Percentiles rank a stretch among this genome's conserved stretches.
Conservation (phyloP, 805 yeast species). For the Schwanniomyces vanrijiae region DNA sequence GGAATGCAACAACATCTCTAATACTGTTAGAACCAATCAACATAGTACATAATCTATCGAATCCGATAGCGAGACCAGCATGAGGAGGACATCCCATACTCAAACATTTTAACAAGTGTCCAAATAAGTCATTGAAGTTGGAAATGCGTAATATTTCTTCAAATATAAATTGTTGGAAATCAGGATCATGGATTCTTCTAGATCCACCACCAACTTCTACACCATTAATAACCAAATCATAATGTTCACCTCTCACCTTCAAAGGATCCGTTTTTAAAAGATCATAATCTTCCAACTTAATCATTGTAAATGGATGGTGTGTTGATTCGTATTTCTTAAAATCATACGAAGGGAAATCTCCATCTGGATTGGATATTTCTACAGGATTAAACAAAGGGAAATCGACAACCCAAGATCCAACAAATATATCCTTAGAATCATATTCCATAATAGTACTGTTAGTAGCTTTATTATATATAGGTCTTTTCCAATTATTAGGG, state of each 20-base stretch:
- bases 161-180: conserved; percentile 72
- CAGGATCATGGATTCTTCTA: conserved; percentile 86
- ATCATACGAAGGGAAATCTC: conserved; percentile 62
- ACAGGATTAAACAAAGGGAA: conserved; percentile 89
- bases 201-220: conserved; percentile 98
- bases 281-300: conserved; percentile 64
- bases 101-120: conserved; percentile 81
- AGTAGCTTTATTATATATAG: conserved; percentile 14
- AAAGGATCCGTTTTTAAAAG: conserved; percentile 55
- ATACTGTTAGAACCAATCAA: conserved; percentile 73
- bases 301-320: conserved; percentile 98
- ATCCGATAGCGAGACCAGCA: conserved; percentile 95
- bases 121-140: conserved; percentile 66
- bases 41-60: conserved; percentile 93
- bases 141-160: conserved; percentile 58
- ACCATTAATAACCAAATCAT: conserved; percentile 91
- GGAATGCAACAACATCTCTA: conserved; percentile 93
- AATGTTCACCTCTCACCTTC: conserved; percentile 81
- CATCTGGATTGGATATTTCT: conserved; percentile 31
- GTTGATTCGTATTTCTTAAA: conserved; percentile 57
- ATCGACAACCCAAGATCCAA: conserved; percentile 83
- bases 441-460: conserved; percentile 14
- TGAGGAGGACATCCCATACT: conserved; percentile 97
- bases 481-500: conserved; percentile 53
- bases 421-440: conserved; percentile 40